Conservation (phyloP, 192 early-diverging fungal genomes). For the Geosiphon pyriformis region DNA sequence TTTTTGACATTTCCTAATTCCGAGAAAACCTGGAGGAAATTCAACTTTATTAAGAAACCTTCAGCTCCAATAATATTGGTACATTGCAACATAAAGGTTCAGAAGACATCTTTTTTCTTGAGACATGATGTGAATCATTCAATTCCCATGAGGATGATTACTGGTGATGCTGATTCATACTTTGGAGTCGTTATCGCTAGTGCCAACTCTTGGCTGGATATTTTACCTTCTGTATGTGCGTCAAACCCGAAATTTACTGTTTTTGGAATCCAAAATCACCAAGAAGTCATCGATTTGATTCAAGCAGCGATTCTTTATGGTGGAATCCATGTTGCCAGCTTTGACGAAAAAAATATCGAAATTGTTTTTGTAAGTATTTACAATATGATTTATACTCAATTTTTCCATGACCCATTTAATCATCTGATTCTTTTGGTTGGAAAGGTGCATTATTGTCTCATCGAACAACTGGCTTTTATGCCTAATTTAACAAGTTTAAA, state of each 20-base stretch:
- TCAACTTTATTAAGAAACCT: neutral
- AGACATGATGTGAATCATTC: neutral
- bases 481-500: neutral
- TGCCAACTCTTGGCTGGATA: neutral
- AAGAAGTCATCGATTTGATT: neutral
- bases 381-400: neutral
- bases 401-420: neutral
- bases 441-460: neutral
- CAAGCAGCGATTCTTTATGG: neutral
- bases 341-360: neutral
- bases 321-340: neutral
- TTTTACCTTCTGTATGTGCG: neutral
- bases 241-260: neutral
- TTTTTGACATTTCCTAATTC: neutral
- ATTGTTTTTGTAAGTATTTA: neutral
- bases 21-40: neutral
- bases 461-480: neutral
- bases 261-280: neutral
- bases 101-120: no score
- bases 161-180: neutral
- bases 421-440: neutral
- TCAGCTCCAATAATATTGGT: neutral
- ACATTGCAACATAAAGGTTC: neutral
- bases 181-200: neutral
- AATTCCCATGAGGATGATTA: neutral